phyloP scores from a whole-genome alignment of 371 early-diverging fungal genomes.

The Dichotomocladium elegans region DNA sequence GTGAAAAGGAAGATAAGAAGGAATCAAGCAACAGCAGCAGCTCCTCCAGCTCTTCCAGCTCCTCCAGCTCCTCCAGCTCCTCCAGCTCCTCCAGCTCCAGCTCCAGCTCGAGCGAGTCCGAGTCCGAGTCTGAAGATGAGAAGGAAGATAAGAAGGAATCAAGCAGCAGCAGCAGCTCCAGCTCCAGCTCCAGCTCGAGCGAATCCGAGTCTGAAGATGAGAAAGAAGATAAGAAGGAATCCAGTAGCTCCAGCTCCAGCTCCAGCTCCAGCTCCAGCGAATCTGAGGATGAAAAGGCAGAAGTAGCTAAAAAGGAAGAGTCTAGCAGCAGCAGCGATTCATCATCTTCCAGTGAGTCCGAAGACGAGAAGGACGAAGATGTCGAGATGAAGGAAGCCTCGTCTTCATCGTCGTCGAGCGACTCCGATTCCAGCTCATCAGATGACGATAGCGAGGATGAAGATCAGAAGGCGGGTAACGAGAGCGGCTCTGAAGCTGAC shows the following conservation, averaged over 20 bases:
- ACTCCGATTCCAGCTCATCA: constrained; percentile 5
- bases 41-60: neutral
- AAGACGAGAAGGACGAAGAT: constrained; percentile 12
- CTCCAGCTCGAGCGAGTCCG: constrained; percentile 4
- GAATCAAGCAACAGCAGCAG: constrained; percentile 8
- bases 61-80: no score
- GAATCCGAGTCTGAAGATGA: constrained; percentile 11
- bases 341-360: constrained; percentile 11
- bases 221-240: constrained; percentile 8
- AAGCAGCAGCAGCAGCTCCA: constrained; percentile 6
- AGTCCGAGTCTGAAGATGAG: constrained; percentile 6
- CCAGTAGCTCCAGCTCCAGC: constrained; percentile 2
- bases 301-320: constrained; percentile 2
- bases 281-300: neutral
- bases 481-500: no score
- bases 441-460: constrained; percentile 4
- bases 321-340: constrained; percentile 2
- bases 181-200: constrained; percentile 1
- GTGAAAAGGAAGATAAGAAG: constrained; percentile 2
- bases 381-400: constrained; percentile 15
- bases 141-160: constrained; percentile 12
- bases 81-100: no score
- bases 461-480: neutral
- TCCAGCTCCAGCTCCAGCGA: constrained; percentile 1
- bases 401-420: no score